phyloP scores from a whole-genome alignment of 2,329 filamentous ascomycete species.

The Parascedosporium putredinis region DNA sequence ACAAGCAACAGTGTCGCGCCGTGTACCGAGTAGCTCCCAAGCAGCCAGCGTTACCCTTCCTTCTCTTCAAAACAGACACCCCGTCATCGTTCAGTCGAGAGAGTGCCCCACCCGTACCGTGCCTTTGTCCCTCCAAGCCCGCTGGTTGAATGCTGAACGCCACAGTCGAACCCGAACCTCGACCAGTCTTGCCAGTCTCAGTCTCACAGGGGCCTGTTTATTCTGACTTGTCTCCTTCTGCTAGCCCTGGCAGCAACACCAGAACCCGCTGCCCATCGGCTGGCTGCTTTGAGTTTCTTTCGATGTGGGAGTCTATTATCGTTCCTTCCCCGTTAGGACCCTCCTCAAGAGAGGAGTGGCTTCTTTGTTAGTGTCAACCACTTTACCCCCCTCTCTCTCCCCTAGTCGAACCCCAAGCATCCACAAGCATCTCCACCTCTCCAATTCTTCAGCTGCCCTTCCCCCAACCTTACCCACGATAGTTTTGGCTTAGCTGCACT shows the following conservation, averaged over 20 bases:
- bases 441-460: constrained; percentile 1
- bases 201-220: constrained; percentile 6
- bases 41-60: neutral
- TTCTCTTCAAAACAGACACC: neutral
- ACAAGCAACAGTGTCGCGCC: neutral
- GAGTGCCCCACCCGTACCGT: constrained; percentile 5
- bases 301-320: neutral
- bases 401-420: neutral
- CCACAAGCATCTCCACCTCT: neutral
- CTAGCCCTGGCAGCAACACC: constrained; percentile 5
- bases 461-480: neutral
- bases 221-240: constrained; percentile 8
- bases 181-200: too few species aligned
- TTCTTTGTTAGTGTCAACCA: neutral
- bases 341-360: neutral
- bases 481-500: neutral
- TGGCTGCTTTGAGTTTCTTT: constrained; percentile 1
- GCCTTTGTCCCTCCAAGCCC: neutral
- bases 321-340: neutral
- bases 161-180: constrained; percentile 3
- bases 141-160: constrained; percentile 2
- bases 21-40: neutral
- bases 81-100: neutral
- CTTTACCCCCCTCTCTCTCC: too few species aligned
- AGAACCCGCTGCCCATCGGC: constrained; percentile 2